phyloP scores from a whole-genome alignment of 164 flowering plant species.

The Chimonanthus salicifolius region DNA sequence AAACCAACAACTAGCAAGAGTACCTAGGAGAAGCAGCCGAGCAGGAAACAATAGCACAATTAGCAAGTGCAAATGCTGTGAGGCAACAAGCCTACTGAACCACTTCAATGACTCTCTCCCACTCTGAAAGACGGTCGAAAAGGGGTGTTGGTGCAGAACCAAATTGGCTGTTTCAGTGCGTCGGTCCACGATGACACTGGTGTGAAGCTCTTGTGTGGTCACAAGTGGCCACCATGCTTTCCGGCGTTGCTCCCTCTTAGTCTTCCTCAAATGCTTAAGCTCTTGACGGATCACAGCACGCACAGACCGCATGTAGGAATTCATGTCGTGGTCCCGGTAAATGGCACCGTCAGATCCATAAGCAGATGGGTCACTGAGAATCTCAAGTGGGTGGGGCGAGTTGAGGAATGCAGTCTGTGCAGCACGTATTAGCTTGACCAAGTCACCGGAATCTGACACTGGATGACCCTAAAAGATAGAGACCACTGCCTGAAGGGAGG shows the following conservation, averaged over 20 bases:
- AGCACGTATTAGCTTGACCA: constrained; percentile 51
- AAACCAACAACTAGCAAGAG: constrained; percentile 24
- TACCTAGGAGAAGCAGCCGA: constrained; percentile 38
- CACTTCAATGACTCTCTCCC: constrained; percentile 58
- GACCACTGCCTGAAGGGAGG: constrained; percentile 87
- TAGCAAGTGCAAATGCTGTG: constrained; percentile 59
- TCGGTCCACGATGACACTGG: constrained; percentile 23
- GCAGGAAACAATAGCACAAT: constrained; percentile 56
- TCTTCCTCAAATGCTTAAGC: constrained; percentile 50
- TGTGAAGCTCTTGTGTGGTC: constrained; percentile 21
- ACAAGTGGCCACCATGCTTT: constrained; percentile 70
- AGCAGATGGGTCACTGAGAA: constrained; percentile 71
- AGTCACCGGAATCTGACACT: constrained; percentile 24
- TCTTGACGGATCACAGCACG: constrained; percentile 62
- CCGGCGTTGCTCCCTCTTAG: constrained; percentile 47
- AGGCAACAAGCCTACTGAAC: constrained; percentile 58
- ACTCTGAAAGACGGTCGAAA: constrained; percentile 38
- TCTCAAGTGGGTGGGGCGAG: constrained; percentile 92
- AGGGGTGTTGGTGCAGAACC: constrained; percentile 29
- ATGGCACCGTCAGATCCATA: constrained; percentile 79
- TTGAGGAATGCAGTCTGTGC: constrained; percentile 64
- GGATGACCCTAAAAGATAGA: constrained; percentile 47
- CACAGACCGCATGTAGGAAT: constrained; percentile 58
- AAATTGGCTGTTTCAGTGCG: constrained; percentile 8
- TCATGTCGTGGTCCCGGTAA: constrained; percentile 83